These are phyloP conservation scores for Strobilomyces dryophilus DNA, from an alignment of 768 basidiomycete species.

Conservation along the genomic window DNA sequence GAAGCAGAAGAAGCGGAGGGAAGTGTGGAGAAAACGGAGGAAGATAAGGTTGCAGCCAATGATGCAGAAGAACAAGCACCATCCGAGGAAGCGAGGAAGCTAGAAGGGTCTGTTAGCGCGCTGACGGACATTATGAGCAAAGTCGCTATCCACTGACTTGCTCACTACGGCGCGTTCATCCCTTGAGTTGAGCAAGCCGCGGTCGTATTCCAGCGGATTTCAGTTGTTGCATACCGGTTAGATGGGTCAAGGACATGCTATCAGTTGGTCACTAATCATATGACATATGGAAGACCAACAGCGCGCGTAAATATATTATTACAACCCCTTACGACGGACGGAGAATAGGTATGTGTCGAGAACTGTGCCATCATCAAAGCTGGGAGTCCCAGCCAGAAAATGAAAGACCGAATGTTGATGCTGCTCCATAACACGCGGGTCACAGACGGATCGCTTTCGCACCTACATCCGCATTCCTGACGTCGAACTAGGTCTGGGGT, in stretches of 20 bases:
- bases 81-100: slow-evolving; percentile 22
- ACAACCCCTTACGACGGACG: background rate
- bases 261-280: slow-evolving; percentile 15
- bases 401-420: background rate
- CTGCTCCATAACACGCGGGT: background rate
- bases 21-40: slow-evolving; percentile 55
- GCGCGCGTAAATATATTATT: slow-evolving; percentile 3
- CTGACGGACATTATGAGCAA: slow-evolving; percentile 68
- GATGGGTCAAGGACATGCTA: slow-evolving; percentile 15
- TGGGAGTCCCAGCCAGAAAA: background rate
- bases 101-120: slow-evolving; percentile 43
- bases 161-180: background rate
- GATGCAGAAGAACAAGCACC: slow-evolving; percentile 20
- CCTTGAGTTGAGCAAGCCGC: background rate
- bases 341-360: background rate
- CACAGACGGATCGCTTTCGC: background rate
- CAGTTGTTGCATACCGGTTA: slow-evolving; percentile 1
- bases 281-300: slow-evolving; percentile 1
- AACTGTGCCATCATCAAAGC: background rate
- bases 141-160: slow-evolving; percentile 42
- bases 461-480: background rate
- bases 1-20: slow-evolving; percentile 57
- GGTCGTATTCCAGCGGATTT: slow-evolving; percentile 1
- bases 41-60: slow-evolving; percentile 35
- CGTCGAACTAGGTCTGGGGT: slow-evolving; percentile 13